Evolutionary conservation across 805 yeast genomes (phyloP).

Genomic region (Trichomonascus vanleenenianus): DNA sequence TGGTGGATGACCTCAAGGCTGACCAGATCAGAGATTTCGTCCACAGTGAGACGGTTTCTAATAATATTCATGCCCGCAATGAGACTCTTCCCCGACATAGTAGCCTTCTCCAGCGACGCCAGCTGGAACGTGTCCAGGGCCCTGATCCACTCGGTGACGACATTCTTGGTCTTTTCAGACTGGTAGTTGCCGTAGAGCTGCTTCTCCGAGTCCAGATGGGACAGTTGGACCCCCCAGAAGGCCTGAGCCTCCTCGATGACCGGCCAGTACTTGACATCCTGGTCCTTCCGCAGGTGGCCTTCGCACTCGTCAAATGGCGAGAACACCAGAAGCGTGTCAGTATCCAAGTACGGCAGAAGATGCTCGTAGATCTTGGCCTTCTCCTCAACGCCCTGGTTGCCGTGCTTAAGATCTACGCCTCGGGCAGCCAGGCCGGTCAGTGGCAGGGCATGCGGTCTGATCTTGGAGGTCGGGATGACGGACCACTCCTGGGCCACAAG

Average conservation of each 20-base stretch:
- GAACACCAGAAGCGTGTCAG: constrained; percentile 85
- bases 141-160: constrained; percentile 59
- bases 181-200: constrained; percentile 82
- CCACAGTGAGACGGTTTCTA: constrained; percentile 38
- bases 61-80: constrained; percentile 69
- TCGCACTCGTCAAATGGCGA: constrained; percentile 76
- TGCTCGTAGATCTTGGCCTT: constrained; percentile 52
- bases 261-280: constrained; percentile 69
- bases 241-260: constrained; percentile 60
- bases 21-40: constrained; percentile 68
- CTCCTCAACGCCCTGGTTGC: constrained; percentile 30
- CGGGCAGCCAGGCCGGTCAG: constrained; percentile 82
- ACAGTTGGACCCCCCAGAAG: constrained; percentile 43
- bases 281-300: constrained; percentile 73
- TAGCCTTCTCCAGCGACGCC: constrained; percentile 86
- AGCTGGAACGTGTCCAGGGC: constrained; percentile 65
- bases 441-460: constrained; percentile 76
- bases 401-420: constrained; percentile 63
- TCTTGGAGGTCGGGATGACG: constrained; percentile 49
- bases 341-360: constrained; percentile 78
- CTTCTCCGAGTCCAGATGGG: constrained; percentile 68
- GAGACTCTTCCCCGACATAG: constrained; percentile 77
- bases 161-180: constrained; percentile 45
- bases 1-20: constrained; percentile 79
- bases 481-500: constrained; percentile 86